These are phyloP conservation scores for Begonia loranthoides DNA, from an alignment of 306 rosid genomes.

Conservation along the genomic window DNA sequence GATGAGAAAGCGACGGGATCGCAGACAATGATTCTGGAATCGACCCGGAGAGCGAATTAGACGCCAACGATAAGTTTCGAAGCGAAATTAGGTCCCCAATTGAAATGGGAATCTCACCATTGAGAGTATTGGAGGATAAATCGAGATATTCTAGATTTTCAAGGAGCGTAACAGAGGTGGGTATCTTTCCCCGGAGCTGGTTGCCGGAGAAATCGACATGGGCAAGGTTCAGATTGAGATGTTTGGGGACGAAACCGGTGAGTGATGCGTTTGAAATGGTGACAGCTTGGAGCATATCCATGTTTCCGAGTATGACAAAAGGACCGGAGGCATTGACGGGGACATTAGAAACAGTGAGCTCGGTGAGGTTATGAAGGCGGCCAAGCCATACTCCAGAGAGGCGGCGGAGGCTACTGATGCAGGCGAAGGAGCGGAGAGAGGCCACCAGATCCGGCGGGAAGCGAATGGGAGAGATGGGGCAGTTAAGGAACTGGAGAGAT, in stretches of 20 bases:
- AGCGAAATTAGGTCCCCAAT: constrained; percentile 70
- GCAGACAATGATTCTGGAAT: constrained; percentile 76
- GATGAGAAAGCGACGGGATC: constrained; percentile 38
- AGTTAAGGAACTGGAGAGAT: constrained; percentile 60
- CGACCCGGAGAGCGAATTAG: constrained; percentile 67
- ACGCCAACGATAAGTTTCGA: constrained; percentile 41
- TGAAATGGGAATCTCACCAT: constrained; percentile 55
- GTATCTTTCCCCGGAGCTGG: constrained; percentile 49
- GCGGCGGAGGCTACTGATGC: constrained; percentile 37
- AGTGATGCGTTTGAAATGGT: constrained; percentile 69
- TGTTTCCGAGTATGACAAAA: constrained; percentile 60
- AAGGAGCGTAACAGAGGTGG: constrained; percentile 44
- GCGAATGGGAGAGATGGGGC: constrained; percentile 73
- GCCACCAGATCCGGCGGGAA: constrained; percentile 55
- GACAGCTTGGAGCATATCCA: constrained; percentile 49
- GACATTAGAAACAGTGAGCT: constrained; percentile 50
- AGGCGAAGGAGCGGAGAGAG: constrained; percentile 70
- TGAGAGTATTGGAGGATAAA: constrained; percentile 49
- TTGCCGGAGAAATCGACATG: constrained; percentile 72
- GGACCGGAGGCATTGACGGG: constrained; percentile 54
- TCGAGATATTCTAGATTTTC: constrained; percentile 44
- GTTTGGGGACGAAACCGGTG: constrained; percentile 52
- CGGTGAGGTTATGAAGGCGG: constrained; percentile 63
- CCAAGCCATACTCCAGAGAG: constrained; percentile 85
- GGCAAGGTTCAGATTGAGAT: constrained; percentile 50